These are phyloP conservation scores for Aureobasidium namibiae DNA, from an alignment of 2,329 filamentous ascomycete species.

Conservation along the genomic window DNA sequence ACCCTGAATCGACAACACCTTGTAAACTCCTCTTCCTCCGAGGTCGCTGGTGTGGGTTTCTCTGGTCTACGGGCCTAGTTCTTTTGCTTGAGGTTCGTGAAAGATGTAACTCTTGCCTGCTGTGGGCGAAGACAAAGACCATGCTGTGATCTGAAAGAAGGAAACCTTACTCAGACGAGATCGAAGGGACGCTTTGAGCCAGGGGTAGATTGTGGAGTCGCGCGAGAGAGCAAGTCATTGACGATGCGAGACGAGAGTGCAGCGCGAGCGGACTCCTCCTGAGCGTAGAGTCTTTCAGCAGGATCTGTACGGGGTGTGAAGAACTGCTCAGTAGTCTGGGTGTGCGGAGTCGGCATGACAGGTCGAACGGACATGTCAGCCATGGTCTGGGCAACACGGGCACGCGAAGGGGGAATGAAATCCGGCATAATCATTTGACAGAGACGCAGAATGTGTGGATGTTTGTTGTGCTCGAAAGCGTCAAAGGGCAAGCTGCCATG, in stretches of 20 bases:
- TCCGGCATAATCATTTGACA: conserved; percentile 1
- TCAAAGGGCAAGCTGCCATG: conserved; percentile 7
- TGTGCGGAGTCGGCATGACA: neutral
- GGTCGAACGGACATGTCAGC: neutral
- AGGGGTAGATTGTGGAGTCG: neutral
- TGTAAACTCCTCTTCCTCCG: neutral
- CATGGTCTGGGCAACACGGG: conserved; percentile 8
- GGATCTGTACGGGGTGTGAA: neutral
- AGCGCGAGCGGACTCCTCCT: neutral
- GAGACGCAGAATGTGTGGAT: neutral
- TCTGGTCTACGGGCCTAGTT: neutral
- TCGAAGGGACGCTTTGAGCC: conserved; percentile 8
- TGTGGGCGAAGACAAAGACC: neutral
- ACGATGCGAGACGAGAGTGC: neutral
- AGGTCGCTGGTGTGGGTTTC: neutral
- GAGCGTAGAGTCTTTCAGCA: neutral
- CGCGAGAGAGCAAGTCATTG: neutral
- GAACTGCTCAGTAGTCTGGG: neutral
- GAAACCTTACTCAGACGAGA: neutral
- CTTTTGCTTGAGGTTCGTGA: neutral
- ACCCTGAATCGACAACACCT: neutral
- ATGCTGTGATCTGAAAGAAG: neutral
- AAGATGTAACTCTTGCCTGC: neutral
- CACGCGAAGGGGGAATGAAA: conserved; percentile 1
- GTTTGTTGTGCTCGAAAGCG: conserved; percentile 4